Evolutionary conservation across 306 rosid species (phyloP).

Genomic region (Parietaria judaica): DNA sequence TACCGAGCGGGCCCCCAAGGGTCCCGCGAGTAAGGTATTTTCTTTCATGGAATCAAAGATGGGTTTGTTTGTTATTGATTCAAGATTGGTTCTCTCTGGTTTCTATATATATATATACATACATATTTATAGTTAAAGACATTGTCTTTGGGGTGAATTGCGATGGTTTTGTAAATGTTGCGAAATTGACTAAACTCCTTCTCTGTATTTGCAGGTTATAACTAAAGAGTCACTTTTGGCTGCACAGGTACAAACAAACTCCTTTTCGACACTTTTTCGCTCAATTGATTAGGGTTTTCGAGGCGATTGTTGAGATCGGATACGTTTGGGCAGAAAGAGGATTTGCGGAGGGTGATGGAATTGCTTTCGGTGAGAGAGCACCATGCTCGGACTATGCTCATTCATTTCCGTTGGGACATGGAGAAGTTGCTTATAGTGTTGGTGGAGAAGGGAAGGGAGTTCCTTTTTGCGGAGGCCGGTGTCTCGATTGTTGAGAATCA

Average conservation of each 20-base stretch:
- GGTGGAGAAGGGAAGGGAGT: slow-evolving; percentile 54
- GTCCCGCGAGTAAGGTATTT: slow-evolving; percentile 62
- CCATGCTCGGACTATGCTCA: slow-evolving; percentile 84
- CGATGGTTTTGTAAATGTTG: slow-evolving; percentile 4
- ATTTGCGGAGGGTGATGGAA: slow-evolving; percentile 78
- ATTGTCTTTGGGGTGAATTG: background rate
- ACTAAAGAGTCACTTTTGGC: slow-evolving; percentile 60
- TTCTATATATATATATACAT: background rate
- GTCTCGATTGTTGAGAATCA: slow-evolving; percentile 47
- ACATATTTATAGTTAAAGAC: too few species aligned
- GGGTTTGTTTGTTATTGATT: background rate
- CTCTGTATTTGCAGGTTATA: slow-evolving; percentile 49
- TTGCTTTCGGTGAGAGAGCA: slow-evolving; percentile 61
- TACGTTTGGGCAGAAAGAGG: slow-evolving; percentile 54
- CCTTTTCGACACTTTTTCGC: background rate
- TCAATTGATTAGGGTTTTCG: slow-evolving; percentile 3
- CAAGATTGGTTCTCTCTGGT: background rate
- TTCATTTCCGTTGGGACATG: slow-evolving; percentile 83
- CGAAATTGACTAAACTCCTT: background rate
- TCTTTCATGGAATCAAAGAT: background rate
- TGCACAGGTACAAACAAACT: slow-evolving; percentile 58
- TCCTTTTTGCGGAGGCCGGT: slow-evolving; percentile 66
- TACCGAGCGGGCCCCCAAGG: slow-evolving; percentile 37
- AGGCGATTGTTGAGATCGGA: slow-evolving; percentile 7
- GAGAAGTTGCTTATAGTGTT: slow-evolving; percentile 57